Percentiles rank a stretch among this genome's conserved stretches.
phyloP scores from a whole-genome alignment of 352 stramenopile genomes.

The Phytophthora pisi region DNA sequence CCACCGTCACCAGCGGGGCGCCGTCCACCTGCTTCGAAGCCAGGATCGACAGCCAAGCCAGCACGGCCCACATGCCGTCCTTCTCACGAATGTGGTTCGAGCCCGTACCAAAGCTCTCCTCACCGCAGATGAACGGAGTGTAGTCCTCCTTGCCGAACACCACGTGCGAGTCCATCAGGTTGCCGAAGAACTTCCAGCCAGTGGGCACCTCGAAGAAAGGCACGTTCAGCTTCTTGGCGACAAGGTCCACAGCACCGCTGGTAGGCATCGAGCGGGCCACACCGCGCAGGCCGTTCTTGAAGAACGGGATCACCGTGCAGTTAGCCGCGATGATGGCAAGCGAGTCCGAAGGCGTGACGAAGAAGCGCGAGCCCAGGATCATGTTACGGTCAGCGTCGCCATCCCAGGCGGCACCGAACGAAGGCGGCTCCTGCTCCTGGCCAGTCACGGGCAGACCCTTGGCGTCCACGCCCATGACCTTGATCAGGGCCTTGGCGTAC shows the following conservation, averaged over 20 bases:
- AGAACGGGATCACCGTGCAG: constrained; percentile 97
- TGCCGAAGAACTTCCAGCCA: constrained; percentile 99
- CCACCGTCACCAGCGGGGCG: constrained; percentile 93
- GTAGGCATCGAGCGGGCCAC: constrained; percentile 99
- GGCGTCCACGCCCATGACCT: constrained; percentile 94
- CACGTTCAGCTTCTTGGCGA: constrained; percentile 95
- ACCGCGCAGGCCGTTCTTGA: constrained; percentile 93
- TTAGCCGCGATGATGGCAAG: constrained; percentile 98
- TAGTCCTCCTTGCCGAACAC: constrained; percentile 97
- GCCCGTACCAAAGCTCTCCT: constrained; percentile 98
- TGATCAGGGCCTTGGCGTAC: constrained; percentile 97
- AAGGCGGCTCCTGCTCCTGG: constrained; percentile 69
- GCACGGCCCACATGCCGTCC: constrained; percentile 98
- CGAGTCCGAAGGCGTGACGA: constrained; percentile 99
- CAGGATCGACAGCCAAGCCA: constrained; percentile 99
- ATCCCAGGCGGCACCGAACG: constrained; percentile 97
- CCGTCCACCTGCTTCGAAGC: constrained; percentile 87
- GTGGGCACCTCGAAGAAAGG: constrained; percentile 98
- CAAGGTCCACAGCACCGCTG: constrained; percentile 96
- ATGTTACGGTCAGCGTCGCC: constrained; percentile 99
- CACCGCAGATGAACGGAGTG: constrained; percentile 98
- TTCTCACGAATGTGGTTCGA: constrained; percentile 99
- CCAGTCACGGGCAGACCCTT: constrained; percentile 82
- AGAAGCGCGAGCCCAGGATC: constrained; percentile 97
- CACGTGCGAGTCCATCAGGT: constrained; percentile 98